These are phyloP conservation scores for Odontarrhena argentea DNA, from an alignment of 345 rosid species.

Conservation along the genomic window DNA sequence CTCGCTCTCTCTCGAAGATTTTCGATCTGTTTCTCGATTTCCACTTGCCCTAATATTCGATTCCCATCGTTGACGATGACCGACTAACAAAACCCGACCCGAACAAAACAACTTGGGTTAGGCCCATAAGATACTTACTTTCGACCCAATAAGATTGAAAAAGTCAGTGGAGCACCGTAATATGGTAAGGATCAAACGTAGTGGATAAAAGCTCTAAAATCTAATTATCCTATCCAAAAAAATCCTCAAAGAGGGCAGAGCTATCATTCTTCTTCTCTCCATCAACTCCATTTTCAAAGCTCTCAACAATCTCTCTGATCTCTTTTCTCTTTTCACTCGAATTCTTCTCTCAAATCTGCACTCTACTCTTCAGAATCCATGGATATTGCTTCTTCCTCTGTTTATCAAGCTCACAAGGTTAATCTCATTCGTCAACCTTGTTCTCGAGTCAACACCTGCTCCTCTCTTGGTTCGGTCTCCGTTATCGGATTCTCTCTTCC, in stretches of 20 bases:
- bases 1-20: conserved; percentile 5
- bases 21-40: not conserved
- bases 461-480: conserved; percentile 53
- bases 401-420: conserved; percentile 29
- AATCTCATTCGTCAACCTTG: conserved; percentile 33
- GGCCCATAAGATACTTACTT: not conserved
- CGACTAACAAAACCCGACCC: conserved; percentile 10
- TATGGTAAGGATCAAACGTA: not conserved
- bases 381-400: conserved; percentile 34
- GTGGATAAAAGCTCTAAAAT: not conserved
- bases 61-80: conserved; percentile 3
- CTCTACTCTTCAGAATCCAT: conserved; percentile 4
- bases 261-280: conserved; percentile 10
- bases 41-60: not conserved
- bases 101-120: not conserved
- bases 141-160: conserved; percentile 9
- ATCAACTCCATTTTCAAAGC: conserved; percentile 37
- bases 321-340: conserved; percentile 5
- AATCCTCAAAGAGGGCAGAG: conserved; percentile 26
- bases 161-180: conserved; percentile 3
- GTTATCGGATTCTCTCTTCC: conserved; percentile 56
- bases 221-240: conserved; percentile 43
- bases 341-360: not conserved
- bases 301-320: conserved; percentile 10
- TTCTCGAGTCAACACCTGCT: conserved; percentile 42